Conservation (phyloP, 1,284 basidiomycete genomes). For the Ganoderma multipileum region DNA sequence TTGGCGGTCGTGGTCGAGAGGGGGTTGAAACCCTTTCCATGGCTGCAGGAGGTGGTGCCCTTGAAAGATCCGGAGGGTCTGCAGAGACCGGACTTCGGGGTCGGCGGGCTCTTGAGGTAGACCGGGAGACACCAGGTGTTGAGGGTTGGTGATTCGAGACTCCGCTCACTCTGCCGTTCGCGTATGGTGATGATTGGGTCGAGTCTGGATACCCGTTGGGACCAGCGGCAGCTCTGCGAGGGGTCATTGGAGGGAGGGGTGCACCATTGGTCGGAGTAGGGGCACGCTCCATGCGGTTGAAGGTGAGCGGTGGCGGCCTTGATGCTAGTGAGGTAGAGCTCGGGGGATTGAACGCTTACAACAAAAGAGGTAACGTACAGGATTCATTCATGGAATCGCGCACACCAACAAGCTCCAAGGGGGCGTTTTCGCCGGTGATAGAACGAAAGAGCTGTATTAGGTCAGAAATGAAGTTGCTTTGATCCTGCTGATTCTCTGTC, state of each 20-base stretch:
- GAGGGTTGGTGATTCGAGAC: slow-evolving; percentile 27
- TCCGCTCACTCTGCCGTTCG: slow-evolving; percentile 30
- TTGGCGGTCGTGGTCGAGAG: slow-evolving; percentile 32
- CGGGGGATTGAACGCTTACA: slow-evolving; percentile 17
- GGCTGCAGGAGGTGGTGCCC: slow-evolving; percentile 24
- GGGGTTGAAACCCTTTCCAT: slow-evolving; percentile 33
- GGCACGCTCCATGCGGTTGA: slow-evolving; percentile 39
- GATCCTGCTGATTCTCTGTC: slow-evolving; percentile 78
- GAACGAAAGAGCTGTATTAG: slow-evolving; percentile 74
- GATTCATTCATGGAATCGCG: slow-evolving; percentile 46
- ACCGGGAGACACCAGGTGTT: slow-evolving; percentile 24
- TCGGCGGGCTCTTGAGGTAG: slow-evolving; percentile 33
- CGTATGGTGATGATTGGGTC: slow-evolving; percentile 7
- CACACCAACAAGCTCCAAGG: slow-evolving; percentile 64
- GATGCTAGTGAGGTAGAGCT: slow-evolving; percentile 37
- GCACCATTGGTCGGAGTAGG: slow-evolving; percentile 40
- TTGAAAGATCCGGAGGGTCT: slow-evolving; percentile 35
- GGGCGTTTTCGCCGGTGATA: slow-evolving; percentile 56
- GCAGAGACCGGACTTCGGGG: slow-evolving; percentile 34
- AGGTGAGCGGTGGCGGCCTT: slow-evolving; percentile 35
- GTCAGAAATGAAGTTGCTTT: slow-evolving; percentile 73
- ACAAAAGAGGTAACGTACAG: slow-evolving; percentile 41
- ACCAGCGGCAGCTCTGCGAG: slow-evolving; percentile 29
- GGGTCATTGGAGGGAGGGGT: slow-evolving; percentile 36
- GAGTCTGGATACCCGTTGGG: slow-evolving; percentile 32